phyloP scores from a whole-genome alignment of 2,329 filamentous ascomycete species.

The Knoxdaviesia capensis region DNA sequence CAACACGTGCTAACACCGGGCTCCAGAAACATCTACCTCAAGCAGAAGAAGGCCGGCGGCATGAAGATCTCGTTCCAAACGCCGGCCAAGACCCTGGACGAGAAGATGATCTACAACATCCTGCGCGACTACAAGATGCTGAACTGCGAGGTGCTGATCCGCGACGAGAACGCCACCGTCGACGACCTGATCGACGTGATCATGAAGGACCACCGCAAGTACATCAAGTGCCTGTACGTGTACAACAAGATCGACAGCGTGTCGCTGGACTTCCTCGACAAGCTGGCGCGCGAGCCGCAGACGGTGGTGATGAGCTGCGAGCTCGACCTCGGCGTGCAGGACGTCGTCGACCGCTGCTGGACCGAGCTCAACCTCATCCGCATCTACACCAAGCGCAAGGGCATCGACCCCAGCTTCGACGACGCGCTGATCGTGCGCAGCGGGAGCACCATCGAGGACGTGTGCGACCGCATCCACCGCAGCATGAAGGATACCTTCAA shows the following conservation, averaged over 20 bases:
- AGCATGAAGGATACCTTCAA: slow-evolving; percentile 97
- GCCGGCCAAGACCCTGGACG: slow-evolving; percentile 78
- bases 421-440: slow-evolving; percentile 86
- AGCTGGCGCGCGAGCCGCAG: slow-evolving; percentile 76
- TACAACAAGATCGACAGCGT: slow-evolving; percentile 99
- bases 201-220: slow-evolving; percentile 97
- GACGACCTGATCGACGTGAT: slow-evolving; percentile 99
- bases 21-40: slow-evolving; percentile 82
- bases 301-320: slow-evolving; percentile 97
- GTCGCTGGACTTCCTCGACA: slow-evolving; percentile 80
- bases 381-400: slow-evolving; percentile 94
- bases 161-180: slow-evolving; percentile 87
- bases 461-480: slow-evolving; percentile 87
- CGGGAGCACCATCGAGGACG: slow-evolving; percentile 83
- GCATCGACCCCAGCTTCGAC: slow-evolving; percentile 66
- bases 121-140: slow-evolving; percentile 96
- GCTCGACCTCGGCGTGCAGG: slow-evolving; percentile 76
- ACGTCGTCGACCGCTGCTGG: slow-evolving; percentile 92
- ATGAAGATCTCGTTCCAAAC: slow-evolving; percentile 96
- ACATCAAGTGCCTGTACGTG: slow-evolving; percentile 86
- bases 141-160: slow-evolving; percentile 88
- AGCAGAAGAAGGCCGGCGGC: slow-evolving; percentile 84
- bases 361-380: slow-evolving; percentile 76
- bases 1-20: background rate
- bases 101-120: slow-evolving; percentile 97